Base-by-base conservation (phyloP, 2,329 filamentous ascomycete genomes). In the Venturia nashicola region DNA sequence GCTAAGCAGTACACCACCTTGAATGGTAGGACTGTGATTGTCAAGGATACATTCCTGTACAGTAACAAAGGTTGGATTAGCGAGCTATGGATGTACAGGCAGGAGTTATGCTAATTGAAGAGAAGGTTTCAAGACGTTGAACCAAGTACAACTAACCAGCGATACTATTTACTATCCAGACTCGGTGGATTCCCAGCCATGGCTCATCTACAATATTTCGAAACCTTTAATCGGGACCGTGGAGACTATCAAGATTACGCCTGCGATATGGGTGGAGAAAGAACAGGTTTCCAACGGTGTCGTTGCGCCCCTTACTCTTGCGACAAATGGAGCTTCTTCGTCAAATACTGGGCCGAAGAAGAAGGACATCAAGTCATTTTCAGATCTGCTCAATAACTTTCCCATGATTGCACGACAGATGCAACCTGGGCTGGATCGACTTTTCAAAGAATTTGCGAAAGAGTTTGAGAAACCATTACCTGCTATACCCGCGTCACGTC, bases 201-300 rank as follows among this genome's bases (percentile, higher is more conserved):
- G 94, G 91, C 85, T 99, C 54, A 83, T 99, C 66, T 97, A 97
- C 81, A 97, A 92, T 75, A 96, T 99, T 67, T 94, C 93, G 34
- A 87, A 85, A 61, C 94, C 94, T 1, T 78, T 99, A 61, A 83
- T 97, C 23, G 94, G 94, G 32, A 82, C 83, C 0, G 92, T 88
- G 80, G 91, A 96, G 71, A 83, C 91, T 61, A 81, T 85, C 61
- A 87, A 85, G 67, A 86, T 93, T 61, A 75, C 82, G 5, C 86
- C 88, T 2, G 91, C 91, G 1, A 68, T 83, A 9, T 76, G 87
- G 67, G 79, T 75, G 67, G 57, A 55, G 78, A 69, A 73, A 68
- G 44, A 62, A 11, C 42, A 40, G 8, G 20, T 46, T 20, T 20
- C 44, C 8, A 65, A 39, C 42, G 34, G 54, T 20, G 11, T 62